phyloP scores from a whole-genome alignment of 1,284 basidiomycete species.

The Laetiporus sulphureus region DNA sequence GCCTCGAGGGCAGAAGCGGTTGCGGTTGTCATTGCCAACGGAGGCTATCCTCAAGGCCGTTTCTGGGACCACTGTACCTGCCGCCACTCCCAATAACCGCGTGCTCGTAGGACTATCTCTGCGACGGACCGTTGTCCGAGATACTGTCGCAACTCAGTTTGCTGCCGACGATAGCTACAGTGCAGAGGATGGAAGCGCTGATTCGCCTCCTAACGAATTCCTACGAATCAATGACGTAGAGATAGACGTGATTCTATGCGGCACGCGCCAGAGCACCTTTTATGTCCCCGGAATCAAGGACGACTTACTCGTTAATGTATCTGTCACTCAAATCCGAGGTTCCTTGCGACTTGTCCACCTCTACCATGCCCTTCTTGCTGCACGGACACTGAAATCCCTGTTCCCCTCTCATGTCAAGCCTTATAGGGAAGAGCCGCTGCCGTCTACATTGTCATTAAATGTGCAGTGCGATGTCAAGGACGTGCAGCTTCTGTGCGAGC shows the following conservation, averaged over 20 bases:
- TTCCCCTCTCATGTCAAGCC: conserved; percentile 14
- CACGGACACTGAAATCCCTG: conserved; percentile 46
- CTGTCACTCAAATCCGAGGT: conserved; percentile 14
- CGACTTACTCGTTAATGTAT: conserved; percentile 17
- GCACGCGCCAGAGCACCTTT: conserved; percentile 13
- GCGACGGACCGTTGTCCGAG: conserved; percentile 43
- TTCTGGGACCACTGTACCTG: conserved; percentile 31
- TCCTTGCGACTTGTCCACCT: conserved; percentile 50
- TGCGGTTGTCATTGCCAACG: conserved; percentile 47
- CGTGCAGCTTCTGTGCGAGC: conserved; percentile 39
- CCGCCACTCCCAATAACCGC: conserved; percentile 23
- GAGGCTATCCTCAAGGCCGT: conserved; percentile 51
- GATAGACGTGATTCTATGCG: conserved; percentile 32
- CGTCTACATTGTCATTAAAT: conserved; percentile 18
- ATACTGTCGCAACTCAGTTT: conserved; percentile 56
- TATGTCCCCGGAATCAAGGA: conserved; percentile 11
- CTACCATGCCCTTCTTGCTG: conserved; percentile 68
- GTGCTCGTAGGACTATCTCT: conserved; percentile 36
- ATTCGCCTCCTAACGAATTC: conserved; percentile 37
- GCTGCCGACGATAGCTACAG: conserved; percentile 58
- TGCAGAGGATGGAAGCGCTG: conserved; percentile 39
- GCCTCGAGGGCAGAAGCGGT: conserved; percentile 39
- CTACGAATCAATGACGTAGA: conserved; percentile 36
- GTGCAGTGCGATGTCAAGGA: conserved; percentile 24
- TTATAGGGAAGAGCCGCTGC: neutral